These are phyloP conservation scores for Nemophila menziesii DNA, from an alignment of 257 asterid genomes.

Conservation along the genomic window DNA sequence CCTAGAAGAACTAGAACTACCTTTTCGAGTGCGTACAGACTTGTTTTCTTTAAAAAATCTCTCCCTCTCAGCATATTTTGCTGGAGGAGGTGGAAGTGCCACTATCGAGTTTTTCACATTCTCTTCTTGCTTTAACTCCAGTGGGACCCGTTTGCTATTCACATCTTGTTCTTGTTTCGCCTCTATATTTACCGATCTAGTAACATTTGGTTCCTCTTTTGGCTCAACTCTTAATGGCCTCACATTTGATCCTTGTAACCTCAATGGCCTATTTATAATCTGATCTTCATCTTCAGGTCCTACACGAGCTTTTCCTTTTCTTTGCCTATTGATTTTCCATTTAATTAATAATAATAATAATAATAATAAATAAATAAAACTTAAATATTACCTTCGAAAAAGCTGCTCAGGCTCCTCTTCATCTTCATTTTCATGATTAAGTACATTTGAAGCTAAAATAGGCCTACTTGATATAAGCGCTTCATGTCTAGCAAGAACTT, in stretches of 20 bases:
- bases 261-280: constrained; percentile 32
- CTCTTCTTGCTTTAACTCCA: neutral
- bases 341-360: neutral
- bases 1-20: constrained; percentile 61
- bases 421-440: constrained; percentile 30
- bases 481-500: constrained; percentile 64
- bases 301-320: constrained; percentile 86
- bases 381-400: constrained; percentile 45
- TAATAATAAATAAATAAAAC: neutral
- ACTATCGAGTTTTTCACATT: constrained; percentile 21
- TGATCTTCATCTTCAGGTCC: constrained; percentile 55
- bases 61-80: constrained; percentile 82
- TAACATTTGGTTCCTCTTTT: constrained; percentile 21
- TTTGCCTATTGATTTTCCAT: constrained; percentile 38
- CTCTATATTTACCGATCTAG: constrained; percentile 15
- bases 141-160: constrained; percentile 3
- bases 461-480: constrained; percentile 47
- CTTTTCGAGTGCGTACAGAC: constrained; percentile 79
- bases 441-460: constrained; percentile 36
- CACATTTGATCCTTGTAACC: constrained; percentile 44
- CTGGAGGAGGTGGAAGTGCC: constrained; percentile 86
- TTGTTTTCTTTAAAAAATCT: constrained; percentile 71
- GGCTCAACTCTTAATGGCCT: constrained; percentile 46
- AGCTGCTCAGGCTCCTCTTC: constrained; percentile 75
- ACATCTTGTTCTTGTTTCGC: constrained; percentile 24